Evolutionary conservation across 129 eudicot genomes (phyloP), one percentile per base, ranked within the genome.

Genomic region (Tanacetum coccineum): DNA sequence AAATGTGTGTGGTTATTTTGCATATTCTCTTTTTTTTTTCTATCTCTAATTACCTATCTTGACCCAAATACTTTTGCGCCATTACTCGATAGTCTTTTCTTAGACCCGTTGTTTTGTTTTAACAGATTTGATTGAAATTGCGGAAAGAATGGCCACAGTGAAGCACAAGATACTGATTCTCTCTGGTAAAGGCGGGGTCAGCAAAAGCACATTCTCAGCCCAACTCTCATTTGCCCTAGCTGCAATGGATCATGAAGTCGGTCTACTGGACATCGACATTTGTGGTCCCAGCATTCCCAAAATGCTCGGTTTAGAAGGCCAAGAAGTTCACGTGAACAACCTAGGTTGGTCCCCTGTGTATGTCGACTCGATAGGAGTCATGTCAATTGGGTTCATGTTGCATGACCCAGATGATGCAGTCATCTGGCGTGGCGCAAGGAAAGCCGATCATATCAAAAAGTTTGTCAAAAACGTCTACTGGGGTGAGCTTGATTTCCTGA

Each of bases 241-340:
- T 40, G 85, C 86, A 48, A 91, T 66, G 96, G 96, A 91, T 71
- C 81, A 75, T 57, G 94, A 91, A 70, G 96, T 87, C 6, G 96
- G 97, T 20, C 91, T 87, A 48, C 89, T 91, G 21, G 97, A 91
- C 69, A 83, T 91, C 52, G 97, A 91, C 68, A 91, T 91, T 4
- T 87, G 96, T 25, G 97, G 97, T 21, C 97, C 97, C 47, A 91
- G 96, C 84, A 87, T 91, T 64, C 97, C 96, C 1, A 91, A 91
- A 68, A 91, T 91, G 96, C 88, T 91, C 28, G 96, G 96, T 45
- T 81, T 91, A 36, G 97, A 91, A 83, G 96, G 97, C 66, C 97
- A 85, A 78, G 88, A 83, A 66, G 81, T 91, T 51, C 96, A 85
- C 69, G 85, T 81, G 68, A 87, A 91, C 56, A 87, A 83, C 71